Evolutionary conservation across 1,284 basidiomycete species (phyloP).

Genomic region (Ceratobasidium sp.): DNA sequence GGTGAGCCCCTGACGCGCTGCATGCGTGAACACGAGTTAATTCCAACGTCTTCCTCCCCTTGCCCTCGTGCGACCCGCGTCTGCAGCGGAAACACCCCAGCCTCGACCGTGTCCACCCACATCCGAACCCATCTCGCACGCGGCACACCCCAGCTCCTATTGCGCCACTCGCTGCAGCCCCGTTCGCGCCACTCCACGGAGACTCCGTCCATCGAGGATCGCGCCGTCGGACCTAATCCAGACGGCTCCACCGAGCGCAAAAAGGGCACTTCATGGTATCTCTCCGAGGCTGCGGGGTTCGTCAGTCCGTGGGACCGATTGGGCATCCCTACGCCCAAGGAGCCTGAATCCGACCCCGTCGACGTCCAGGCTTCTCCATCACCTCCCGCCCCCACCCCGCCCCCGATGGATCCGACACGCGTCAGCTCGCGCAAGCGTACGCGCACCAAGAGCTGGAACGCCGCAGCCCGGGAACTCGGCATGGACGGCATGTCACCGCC

Average conservation of each 20-base stretch:
- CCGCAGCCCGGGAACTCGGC: constrained; percentile 34
- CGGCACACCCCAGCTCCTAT: constrained; percentile 14
- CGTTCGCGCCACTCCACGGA: constrained; percentile 35
- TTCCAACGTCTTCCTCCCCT: constrained; percentile 1
- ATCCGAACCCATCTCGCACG: constrained; percentile 27
- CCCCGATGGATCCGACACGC: constrained; percentile 16
- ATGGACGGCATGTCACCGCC: constrained; percentile 37
- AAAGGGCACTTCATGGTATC: constrained; percentile 41
- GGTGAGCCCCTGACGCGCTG: constrained; percentile 38
- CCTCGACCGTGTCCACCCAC: constrained; percentile 34
- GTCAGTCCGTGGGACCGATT: constrained; percentile 39
- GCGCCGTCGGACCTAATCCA: constrained; percentile 25
- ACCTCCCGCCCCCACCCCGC: not conserved
- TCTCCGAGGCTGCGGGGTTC: constrained; percentile 39
- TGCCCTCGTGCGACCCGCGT: constrained; percentile 1
- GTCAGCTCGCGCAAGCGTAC: constrained; percentile 38
- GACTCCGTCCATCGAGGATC: constrained; percentile 23
- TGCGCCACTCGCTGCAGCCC: constrained; percentile 35
- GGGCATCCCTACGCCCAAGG: constrained; percentile 41
- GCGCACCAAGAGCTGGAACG: constrained; percentile 39
- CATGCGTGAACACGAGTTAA: constrained; percentile 11
- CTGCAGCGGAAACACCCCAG: constrained; percentile 31
- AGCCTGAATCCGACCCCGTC: constrained; percentile 5
- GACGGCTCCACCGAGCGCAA: constrained; percentile 38
- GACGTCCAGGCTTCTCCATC: constrained; percentile 3